Percentiles rank a stretch among this genome's conserved stretches.
These are phyloP conservation scores for Cudoniella acicularis DNA, from an alignment of 495 filamentous ascomycete genomes.

Conservation along the genomic window DNA sequence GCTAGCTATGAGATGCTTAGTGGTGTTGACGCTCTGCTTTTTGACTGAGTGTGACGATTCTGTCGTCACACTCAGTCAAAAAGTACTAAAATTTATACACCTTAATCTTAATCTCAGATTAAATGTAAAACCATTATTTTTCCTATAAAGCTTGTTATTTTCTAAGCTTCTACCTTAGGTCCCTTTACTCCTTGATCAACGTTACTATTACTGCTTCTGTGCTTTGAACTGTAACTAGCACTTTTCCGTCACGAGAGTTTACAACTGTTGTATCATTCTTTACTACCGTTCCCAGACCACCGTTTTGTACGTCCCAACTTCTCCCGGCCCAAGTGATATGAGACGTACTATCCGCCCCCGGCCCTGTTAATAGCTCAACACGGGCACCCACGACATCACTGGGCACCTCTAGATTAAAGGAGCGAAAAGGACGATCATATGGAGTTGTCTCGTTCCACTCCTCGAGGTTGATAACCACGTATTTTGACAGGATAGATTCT, in stretches of 20 bases:
- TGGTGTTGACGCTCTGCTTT: no score
- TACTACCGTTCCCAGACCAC: background rate
- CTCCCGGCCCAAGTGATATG: background rate
- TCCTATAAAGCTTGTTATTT: no score
- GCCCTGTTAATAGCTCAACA: background rate
- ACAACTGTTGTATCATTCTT: background rate
- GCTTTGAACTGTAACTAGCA: background rate
- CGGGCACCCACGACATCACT: background rate
- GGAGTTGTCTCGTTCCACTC: background rate
- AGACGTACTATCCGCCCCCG: background rate
- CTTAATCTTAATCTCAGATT: no score
- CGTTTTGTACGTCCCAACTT: background rate
- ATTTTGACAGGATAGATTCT: background rate
- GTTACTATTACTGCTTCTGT: background rate
- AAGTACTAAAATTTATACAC: no score
- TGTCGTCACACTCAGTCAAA: no score
- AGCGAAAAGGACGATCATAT: background rate
- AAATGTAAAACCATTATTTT: no score
- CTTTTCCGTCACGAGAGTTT: background rate
- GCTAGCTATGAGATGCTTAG: no score
- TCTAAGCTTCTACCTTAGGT: no score
- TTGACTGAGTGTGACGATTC: no score
- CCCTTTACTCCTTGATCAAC: background rate
- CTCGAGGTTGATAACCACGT: background rate
- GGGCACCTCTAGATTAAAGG: background rate